Base-by-base conservation (phyloP, 768 basidiomycete genomes). In the Fomitopsis serialis region DNA sequence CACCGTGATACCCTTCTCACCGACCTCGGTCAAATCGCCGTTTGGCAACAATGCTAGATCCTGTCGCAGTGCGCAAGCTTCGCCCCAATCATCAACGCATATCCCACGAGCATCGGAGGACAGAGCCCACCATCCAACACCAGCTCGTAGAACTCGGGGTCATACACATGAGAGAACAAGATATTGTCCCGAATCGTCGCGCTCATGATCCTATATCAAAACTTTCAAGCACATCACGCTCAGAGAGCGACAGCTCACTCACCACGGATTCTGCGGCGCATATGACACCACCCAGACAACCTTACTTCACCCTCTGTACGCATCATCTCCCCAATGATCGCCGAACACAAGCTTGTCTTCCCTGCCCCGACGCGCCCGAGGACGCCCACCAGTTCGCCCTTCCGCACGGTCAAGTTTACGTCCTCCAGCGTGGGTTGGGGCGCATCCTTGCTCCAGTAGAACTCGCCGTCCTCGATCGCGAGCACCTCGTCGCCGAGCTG, bases 311-410 rank as follows among this genome's bases (percentile, higher is more conserved):
- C 96, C 32, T 90, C 86, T 2, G 70, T 71, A 48, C 86, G 79
- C 15, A 72, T 78, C 92, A 96, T 94, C 54, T 94, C 92, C 2
- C 93, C 93, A 40, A 93, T 83, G 52, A 94, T 84, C 0, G 91
- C 88, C 1, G 85, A 84, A 40, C 91, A 61, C 23, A 92, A 67
- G 64, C 85, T 89, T 8, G 85, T 83, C 88, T 98, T 98, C 51
- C 96, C 95, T 36, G 84, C 81, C 9, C 94, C 95, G 22, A 98
- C 94, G 21, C 90, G 84, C 15, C 96, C 96, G 17, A 96, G 77
- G 7, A 98, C 70, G 2, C 87, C 92, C 0, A 93, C 75, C 5
- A 98, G 70, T 60, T 97, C 89, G 7, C 95, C 94, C 65, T 92
- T 95, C 49, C 76, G 79, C 2, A 89, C 82, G 0, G 74, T 75